Percentiles rank a stretch among this genome's conserved stretches.
These are phyloP conservation scores for Kondoa subrosea DNA, from an alignment of 768 basidiomycete genomes.

Conservation along the genomic window DNA sequence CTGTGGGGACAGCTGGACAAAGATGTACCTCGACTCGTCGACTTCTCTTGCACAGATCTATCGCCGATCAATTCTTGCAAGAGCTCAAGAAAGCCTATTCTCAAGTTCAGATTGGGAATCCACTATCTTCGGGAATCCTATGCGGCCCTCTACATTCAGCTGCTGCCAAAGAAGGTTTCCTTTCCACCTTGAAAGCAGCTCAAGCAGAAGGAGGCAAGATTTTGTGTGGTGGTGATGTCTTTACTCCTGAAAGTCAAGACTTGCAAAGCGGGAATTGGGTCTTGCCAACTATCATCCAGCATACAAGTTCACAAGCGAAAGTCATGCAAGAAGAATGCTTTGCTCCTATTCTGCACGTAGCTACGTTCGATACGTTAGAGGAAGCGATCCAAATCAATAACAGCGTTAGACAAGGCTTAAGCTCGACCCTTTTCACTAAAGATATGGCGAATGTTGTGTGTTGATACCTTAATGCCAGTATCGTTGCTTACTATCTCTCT, in stretches of 20 bases:
- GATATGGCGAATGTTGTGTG: not conserved
- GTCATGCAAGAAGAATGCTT: constrained; percentile 27
- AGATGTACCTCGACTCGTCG: constrained; percentile 79
- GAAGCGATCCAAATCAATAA: constrained; percentile 59
- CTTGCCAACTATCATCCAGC: constrained; percentile 60
- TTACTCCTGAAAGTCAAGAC: constrained; percentile 34
- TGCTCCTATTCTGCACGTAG: constrained; percentile 39
- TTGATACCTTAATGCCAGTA: too few species aligned
- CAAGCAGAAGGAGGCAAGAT: constrained; percentile 55
- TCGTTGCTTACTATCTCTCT: not conserved
- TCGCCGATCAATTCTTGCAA: constrained; percentile 59
- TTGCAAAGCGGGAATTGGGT: constrained; percentile 68
- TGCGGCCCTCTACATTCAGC: constrained; percentile 10
- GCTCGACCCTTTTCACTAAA: constrained; percentile 74
- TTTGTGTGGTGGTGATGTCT: constrained; percentile 47
- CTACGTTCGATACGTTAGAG: constrained; percentile 68
- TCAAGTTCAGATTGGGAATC: constrained; percentile 54
- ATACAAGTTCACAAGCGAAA: constrained; percentile 14
- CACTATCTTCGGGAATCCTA: constrained; percentile 52
- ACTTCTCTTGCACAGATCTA: constrained; percentile 65
- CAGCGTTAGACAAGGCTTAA: constrained; percentile 74
- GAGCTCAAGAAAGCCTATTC: constrained; percentile 58
- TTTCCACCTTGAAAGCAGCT: constrained; percentile 46
- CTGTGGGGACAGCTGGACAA: constrained; percentile 56
- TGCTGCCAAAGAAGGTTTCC: constrained; percentile 47